A percentile compares a stretch with the other conserved stretches of the same genome.
phyloP scores from a whole-genome alignment of 2,329 filamentous ascomycete genomes.

The Aspergillus sp. region DNA sequence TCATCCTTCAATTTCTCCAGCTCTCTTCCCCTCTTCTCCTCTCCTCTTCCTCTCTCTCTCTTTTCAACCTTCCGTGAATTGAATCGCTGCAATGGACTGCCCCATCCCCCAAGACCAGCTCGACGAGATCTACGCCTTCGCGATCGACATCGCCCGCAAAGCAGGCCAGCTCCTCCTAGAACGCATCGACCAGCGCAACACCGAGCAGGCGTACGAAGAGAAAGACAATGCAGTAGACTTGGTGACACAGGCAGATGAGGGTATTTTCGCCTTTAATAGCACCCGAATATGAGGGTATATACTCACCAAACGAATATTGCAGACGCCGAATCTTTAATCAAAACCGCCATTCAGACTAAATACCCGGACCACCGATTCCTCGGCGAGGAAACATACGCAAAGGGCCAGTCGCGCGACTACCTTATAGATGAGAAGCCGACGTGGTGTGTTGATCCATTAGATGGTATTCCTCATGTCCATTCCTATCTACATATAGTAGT shows the following conservation, averaged over 20 bases:
- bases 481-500: background rate
- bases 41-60: constrained; percentile 1
- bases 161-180: constrained; percentile 68
- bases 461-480: constrained; percentile 49
- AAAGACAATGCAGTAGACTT: constrained; percentile 77
- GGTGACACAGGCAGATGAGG: constrained; percentile 73
- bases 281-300: too few species aligned
- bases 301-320: background rate
- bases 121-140: constrained; percentile 67
- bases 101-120: constrained; percentile 47
- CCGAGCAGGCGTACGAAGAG: constrained; percentile 53
- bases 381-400: constrained; percentile 74
- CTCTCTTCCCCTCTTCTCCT: constrained; percentile 5
- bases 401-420: constrained; percentile 66
- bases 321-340: constrained; percentile 74
- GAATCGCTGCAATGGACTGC: constrained; percentile 1
- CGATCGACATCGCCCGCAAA: constrained; percentile 67
- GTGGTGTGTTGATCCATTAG: constrained; percentile 75
- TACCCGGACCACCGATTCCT: constrained; percentile 72
- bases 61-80: background rate
- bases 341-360: constrained; percentile 54
- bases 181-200: constrained; percentile 59
- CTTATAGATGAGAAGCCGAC: constrained; percentile 65
- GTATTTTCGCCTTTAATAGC: constrained; percentile 39
- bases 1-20: background rate